Percentiles rank a stretch among this genome's conserved stretches.
These are phyloP conservation scores for Kondoa subrosea DNA, from an alignment of 768 basidiomycete species.

Conservation along the genomic window DNA sequence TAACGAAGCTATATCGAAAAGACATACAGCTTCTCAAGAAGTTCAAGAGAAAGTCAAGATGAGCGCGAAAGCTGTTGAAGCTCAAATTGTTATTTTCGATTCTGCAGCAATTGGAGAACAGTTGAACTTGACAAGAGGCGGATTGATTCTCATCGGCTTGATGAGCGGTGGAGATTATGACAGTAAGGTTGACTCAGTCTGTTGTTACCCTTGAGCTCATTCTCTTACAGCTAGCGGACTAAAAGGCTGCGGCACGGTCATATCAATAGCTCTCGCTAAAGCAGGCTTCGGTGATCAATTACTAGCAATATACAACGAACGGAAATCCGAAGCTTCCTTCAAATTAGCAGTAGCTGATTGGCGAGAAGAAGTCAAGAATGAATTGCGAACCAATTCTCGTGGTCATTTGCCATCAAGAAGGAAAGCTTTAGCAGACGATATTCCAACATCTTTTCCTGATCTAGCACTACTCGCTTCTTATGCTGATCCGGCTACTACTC, in stretches of 20 bases:
- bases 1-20: neutral
- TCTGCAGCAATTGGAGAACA: neutral
- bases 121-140: constrained; percentile 5
- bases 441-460: constrained; percentile 10
- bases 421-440: constrained; percentile 12
- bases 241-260: constrained; percentile 7
- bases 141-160: constrained; percentile 16
- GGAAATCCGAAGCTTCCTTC: neutral
- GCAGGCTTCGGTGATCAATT: constrained; percentile 12
- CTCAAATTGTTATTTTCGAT: constrained; percentile 1
- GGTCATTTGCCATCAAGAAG: constrained; percentile 3
- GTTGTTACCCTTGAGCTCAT: neutral
- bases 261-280: constrained; percentile 12
- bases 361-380: constrained; percentile 7
- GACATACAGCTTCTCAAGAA: neutral
- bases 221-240: constrained; percentile 8
- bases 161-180: constrained; percentile 20
- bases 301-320: neutral
- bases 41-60: neutral
- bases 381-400: constrained; percentile 9
- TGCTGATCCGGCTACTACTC: neutral
- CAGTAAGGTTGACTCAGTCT: neutral
- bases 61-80: constrained; percentile 4
- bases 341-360: neutral
- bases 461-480: neutral